A percentile compares a stretch with the other conserved stretches of the same genome.
Evolutionary conservation across 2,329 filamentous ascomycete species (phyloP).

Genomic region (Clarireedia homoeocarpa): DNA sequence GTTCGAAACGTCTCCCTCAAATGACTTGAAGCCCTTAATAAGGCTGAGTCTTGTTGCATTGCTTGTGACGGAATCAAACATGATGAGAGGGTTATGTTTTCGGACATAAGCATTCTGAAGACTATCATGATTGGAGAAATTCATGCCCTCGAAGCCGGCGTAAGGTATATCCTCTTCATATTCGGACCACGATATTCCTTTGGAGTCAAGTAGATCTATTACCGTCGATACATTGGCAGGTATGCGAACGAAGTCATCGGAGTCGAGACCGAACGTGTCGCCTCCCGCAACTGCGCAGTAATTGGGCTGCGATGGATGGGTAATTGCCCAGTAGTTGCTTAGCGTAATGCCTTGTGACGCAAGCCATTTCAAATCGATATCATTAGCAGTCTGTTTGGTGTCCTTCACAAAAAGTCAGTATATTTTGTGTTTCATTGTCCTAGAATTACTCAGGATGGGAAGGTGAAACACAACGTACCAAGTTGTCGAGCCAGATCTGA

Average conservation of each 20-base stretch:
- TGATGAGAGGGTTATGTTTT: conserved; percentile 49
- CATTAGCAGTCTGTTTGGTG: conserved; percentile 25
- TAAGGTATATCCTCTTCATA: conserved; percentile 49
- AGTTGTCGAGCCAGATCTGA: conserved; percentile 55
- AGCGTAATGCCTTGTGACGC: conserved; percentile 48
- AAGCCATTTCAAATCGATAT: conserved; percentile 38
- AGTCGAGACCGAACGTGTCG: conserved; percentile 47
- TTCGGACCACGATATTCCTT: conserved; percentile 41
- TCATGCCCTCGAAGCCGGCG: conserved; percentile 37
- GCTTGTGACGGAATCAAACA: conserved; percentile 45
- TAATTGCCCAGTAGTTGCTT: conserved; percentile 44
- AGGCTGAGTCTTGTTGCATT: conserved; percentile 43
- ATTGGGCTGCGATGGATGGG: conserved; percentile 55
- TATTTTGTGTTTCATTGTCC: not conserved
- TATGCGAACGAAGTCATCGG: conserved; percentile 42
- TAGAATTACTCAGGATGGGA: not conserved
- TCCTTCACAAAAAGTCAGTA: conserved; percentile 3
- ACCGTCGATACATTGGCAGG: conserved; percentile 38
- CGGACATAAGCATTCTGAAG: conserved; percentile 54
- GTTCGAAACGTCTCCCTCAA: conserved; percentile 48
- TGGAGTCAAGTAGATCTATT: conserved; percentile 41
- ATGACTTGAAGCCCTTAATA: conserved; percentile 55
- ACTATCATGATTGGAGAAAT: conserved; percentile 46
- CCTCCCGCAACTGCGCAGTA: conserved; percentile 51
- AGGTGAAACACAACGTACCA: conserved; percentile 19